Evolutionary conservation across 2,329 filamentous ascomycete species (phyloP).

Genomic region (Penicillium polonicum): DNA sequence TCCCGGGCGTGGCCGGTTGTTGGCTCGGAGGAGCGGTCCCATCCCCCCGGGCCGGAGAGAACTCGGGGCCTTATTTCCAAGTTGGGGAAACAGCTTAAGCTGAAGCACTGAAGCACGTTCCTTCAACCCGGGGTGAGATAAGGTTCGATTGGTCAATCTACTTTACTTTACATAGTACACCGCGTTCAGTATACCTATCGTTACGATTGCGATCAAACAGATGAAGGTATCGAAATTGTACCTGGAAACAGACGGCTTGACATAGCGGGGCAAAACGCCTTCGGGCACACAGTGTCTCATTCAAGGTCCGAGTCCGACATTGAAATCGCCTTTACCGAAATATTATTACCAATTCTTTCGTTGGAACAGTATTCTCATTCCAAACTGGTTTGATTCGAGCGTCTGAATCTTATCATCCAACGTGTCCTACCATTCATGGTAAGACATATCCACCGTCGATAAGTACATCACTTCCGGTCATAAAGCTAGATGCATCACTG

Average conservation of each 20-base stretch:
- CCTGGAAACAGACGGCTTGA: background rate
- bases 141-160: background rate
- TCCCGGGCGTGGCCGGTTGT: background rate
- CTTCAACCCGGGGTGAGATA: background rate
- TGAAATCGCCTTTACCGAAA: background rate
- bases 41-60: background rate
- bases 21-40: background rate
- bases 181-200: background rate
- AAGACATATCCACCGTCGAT: slow-evolving; percentile 51
- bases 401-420: background rate
- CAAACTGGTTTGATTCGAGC: background rate
- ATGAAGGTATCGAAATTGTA: background rate
- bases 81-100: background rate
- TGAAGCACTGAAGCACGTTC: background rate
- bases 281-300: background rate
- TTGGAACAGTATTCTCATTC: background rate
- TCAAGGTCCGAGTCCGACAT: background rate
- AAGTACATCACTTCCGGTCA: slow-evolving; percentile 51
- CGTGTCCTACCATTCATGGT: slow-evolving; percentile 13
- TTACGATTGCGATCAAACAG: background rate
- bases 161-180: background rate
- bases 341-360: background rate
- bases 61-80: background rate
- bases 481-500: slow-evolving; percentile 49
- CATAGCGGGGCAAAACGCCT: background rate